Evolutionary conservation across 2,329 filamentous ascomycete genomes (phyloP), one percentile per base, ranked within the genome.

Genomic region (Cadophora sp.): DNA sequence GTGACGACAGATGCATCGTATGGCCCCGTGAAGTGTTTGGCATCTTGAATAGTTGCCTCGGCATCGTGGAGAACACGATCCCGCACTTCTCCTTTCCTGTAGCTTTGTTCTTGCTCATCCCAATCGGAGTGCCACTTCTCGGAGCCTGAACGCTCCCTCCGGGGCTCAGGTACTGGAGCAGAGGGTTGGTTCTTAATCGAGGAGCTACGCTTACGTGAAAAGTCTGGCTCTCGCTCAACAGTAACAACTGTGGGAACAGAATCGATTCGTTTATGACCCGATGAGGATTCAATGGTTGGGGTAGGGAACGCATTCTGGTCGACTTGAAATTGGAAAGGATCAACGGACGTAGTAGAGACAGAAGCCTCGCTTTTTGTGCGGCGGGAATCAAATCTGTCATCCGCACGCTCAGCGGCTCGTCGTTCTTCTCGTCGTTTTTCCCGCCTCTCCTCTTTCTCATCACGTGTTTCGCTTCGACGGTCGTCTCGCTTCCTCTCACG

Each of bases 241-340:
- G 85, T 87, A 50, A 85, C 79, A 55, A 89, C 79, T 68, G 80
- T 80, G 7, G 84, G 86, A 16, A 69, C 50, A 16, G 73, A 67
- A 11, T 72, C 69, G 19, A 56, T 62, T 61, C 64, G 70, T n/a
- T 67, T 61, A 69, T 72, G 73, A 31, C 56, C 62, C 43, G 62
- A 58, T 22, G 63, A 50, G 12, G 68, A 66, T 26, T 73, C 70
- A 4, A 76, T 75, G 0, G 82, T 80, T 14, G 85, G 83, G 11
- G 83, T 84, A 60, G 79, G 78, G 68, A 86, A 86, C n/a, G 83
- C 82, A 73, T 85, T 82, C 68, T 85, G 81, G 51, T 81, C 72
- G 69, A 89, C 84, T 76, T 86, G 86, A 74, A 81, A 89, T 75
- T 87, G 82, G 76, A 89, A 89, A 22, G 87, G 86, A 77, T 90